phyloP scores from a whole-genome alignment of 2,329 filamentous ascomycete species.

The Epichloe glyceriae region DNA sequence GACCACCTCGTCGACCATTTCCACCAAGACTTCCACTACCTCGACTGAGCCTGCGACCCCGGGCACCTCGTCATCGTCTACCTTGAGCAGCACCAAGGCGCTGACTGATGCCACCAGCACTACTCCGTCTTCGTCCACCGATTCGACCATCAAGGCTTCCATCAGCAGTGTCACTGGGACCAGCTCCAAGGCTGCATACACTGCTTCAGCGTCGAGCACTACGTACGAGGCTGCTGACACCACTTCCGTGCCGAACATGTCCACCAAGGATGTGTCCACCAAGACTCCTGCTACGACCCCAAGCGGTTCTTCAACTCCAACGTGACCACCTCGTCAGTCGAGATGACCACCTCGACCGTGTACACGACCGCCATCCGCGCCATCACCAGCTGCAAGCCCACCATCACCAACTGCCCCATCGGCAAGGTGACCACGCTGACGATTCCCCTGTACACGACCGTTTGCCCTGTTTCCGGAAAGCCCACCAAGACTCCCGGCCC shows the following conservation, averaged over 20 bases:
- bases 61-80: background rate
- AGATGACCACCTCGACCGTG: conserved; percentile 21
- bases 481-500: too few species aligned
- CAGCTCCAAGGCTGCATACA: too few species aligned
- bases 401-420: conserved; percentile 21
- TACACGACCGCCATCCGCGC: conserved; percentile 29
- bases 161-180: background rate
- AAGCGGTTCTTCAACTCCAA: conserved; percentile 1
- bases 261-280: background rate
- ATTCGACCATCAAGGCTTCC: background rate
- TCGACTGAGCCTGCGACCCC: background rate
- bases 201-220: too few species aligned
- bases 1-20: background rate
- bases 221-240: background rate
- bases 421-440: conserved; percentile 22
- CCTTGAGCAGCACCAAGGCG: background rate
- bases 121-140: background rate
- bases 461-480: too few species aligned
- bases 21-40: too few species aligned
- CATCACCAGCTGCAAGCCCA: conserved; percentile 36
- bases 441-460: conserved; percentile 27
- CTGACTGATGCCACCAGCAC: background rate
- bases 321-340: conserved; percentile 19
- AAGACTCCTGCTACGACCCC: background rate
- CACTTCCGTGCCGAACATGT: background rate